phyloP scores from a whole-genome alignment of 177 flowering plant species.

The Tripterygium wilfordii region DNA sequence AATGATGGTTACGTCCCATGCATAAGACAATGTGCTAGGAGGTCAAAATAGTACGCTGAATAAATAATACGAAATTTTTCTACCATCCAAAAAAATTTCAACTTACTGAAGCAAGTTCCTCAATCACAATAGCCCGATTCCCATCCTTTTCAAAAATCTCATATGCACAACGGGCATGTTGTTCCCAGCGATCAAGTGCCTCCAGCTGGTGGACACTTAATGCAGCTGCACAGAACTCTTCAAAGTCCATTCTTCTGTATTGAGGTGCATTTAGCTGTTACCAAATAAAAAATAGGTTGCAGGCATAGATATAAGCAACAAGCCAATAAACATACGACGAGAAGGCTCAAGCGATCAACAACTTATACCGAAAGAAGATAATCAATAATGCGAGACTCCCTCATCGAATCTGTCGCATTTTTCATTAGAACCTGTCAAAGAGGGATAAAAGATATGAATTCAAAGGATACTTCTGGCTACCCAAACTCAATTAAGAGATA shows the following conservation, averaged over 20 bases:
- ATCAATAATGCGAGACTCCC: slow-evolving; percentile 81
- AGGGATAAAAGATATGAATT: slow-evolving; percentile 13
- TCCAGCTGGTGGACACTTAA: slow-evolving; percentile 81
- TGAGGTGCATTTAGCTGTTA: slow-evolving; percentile 53
- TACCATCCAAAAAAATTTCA: no score
- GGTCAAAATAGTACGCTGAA: no score
- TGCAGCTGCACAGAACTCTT: slow-evolving; percentile 87
- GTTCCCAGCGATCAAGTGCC: slow-evolving; percentile 79
- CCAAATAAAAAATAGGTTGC: no score
- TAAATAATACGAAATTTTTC: no score
- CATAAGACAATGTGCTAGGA: no score
- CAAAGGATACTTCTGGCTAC: no score
- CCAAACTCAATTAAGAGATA: no score
- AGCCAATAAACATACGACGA: no score
- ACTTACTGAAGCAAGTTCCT: slow-evolving; percentile 87
- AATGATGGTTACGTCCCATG: no score
- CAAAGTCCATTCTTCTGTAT: slow-evolving; percentile 81
- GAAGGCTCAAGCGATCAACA: no score
- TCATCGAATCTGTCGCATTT: slow-evolving; percentile 93
- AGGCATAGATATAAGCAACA: no score
- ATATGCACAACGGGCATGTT: slow-evolving; percentile 76
- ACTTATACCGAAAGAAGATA: slow-evolving; percentile 55
- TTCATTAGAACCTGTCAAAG: slow-evolving; percentile 82
- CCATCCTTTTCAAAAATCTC: slow-evolving; percentile 84
- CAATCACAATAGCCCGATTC: slow-evolving; percentile 77